Evolutionary conservation across 106 monocot species (phyloP).

Genomic region (Apostasia ramifera): DNA sequence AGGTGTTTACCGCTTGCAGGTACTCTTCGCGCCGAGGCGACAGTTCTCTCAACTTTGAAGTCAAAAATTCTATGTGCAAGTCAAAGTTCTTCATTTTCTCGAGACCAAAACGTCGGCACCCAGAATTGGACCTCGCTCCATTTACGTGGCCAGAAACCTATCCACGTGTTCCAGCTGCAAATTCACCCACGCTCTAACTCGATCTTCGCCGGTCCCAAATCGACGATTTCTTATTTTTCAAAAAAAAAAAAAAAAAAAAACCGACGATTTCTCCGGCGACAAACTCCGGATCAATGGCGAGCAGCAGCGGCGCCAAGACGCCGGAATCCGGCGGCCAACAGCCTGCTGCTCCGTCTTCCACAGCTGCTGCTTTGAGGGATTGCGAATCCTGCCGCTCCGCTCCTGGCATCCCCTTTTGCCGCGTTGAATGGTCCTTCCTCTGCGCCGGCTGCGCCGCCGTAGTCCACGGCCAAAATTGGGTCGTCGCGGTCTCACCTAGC

Average conservation of each 20-base stretch:
- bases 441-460: slow-evolving; percentile 31
- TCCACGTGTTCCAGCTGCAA: neutral
- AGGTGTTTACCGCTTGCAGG: too few species aligned
- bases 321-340: slow-evolving; percentile 3
- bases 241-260: too few species aligned
- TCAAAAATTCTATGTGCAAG: too few species aligned
- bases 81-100: too few species aligned
- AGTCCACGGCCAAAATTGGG: slow-evolving; percentile 30
- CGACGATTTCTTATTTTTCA: neutral
- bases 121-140: neutral
- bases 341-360: neutral
- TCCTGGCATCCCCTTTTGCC: slow-evolving; percentile 43
- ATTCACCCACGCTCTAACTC: neutral
- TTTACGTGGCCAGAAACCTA: slow-evolving; percentile 1
- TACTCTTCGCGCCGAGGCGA: too few species aligned
- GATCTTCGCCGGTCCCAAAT: neutral
- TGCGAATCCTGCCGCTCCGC: slow-evolving; percentile 33
- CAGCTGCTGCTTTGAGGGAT: slow-evolving; percentile 3
- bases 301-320: slow-evolving; percentile 3
- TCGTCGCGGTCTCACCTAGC: slow-evolving; percentile 30
- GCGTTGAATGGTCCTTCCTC: slow-evolving; percentile 48
- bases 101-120: too few species aligned
- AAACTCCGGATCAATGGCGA: neutral
- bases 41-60: too few species aligned
- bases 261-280: slow-evolving; percentile 1